Base-by-base conservation (phyloP, 2,329 filamentous ascomycete species). In the Aspergillaceae sp. region DNA sequence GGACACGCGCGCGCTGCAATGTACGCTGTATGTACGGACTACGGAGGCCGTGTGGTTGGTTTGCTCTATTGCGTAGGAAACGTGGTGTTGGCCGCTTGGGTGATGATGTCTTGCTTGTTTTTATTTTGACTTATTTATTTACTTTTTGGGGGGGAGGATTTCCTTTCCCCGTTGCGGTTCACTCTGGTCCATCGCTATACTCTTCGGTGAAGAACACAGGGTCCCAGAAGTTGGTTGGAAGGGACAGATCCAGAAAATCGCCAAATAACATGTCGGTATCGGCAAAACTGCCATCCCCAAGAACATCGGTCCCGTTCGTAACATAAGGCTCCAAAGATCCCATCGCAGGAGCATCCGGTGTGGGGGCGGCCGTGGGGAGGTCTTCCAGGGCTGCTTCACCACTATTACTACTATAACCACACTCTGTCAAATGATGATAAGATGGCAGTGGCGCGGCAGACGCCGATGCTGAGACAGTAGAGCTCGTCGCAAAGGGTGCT, bases 241-340 rank as follows among this genome's bases (percentile, higher is more conserved):
- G 48, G 3, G 63, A 65, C 5, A 65, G 48, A 51, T 66, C 61
- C 29, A 66, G 46, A 44, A 65, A 65, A 30, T 65, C 63, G 8
- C 61, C 63, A 47, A 66, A 65, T 5, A 65, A 42, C 9, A 52
- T 57, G 42, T 66, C 63, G n/a, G 65, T 65, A 41, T 65, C 60
- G n/a, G 58, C 51, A 51, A 65, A 61, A 2, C 54, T 56, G 19
- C 53, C 42, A 33, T 62, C 62, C 35, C 66, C 63, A 43, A 67
- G 70, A 9, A 71, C 71, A 9, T 72, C 60, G 38, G 66, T 65
- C 51, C 74, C 70, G 33, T 70, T 66, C 9, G 75, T 19, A 19
- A 19, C 67, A 29, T 74, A 70, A 8, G 44, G 70, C 64, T 19
- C 71, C 66, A 44, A 55, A 59, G 63, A 70, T 65, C 48, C 48